These are phyloP conservation scores for Podospora pseudoanserina DNA, from an alignment of 495 filamentous ascomycete species.

Conservation along the genomic window DNA sequence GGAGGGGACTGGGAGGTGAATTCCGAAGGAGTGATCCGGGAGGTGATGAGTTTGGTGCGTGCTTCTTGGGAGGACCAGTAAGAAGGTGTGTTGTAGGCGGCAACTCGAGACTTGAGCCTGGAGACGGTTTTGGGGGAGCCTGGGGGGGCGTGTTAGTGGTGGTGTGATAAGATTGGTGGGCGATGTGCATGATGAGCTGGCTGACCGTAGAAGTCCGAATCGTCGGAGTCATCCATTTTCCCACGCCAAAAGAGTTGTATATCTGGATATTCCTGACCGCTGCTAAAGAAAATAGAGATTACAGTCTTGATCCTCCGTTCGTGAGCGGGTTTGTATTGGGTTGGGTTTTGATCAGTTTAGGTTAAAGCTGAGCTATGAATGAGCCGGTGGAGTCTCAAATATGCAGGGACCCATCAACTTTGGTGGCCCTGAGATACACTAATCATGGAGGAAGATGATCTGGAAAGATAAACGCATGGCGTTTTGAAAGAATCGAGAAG, in stretches of 20 bases:
- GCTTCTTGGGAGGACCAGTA: constrained; percentile 29
- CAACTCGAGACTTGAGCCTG: constrained; percentile 32
- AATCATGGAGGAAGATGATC: not conserved
- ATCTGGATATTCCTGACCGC: not conserved
- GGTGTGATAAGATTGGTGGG: constrained; percentile 18
- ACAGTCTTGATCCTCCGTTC: not conserved
- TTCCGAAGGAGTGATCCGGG: not conserved
- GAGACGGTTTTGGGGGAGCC: constrained; percentile 51
- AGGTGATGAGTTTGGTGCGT: constrained; percentile 12
- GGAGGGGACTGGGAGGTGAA: not conserved
- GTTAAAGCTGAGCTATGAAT: not conserved
- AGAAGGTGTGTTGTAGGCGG: constrained; percentile 39
- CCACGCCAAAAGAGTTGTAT: not conserved
- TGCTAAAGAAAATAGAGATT: not conserved
- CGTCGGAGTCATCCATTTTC: constrained; percentile 60
- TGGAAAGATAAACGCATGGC: not conserved
- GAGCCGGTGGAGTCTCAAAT: not conserved
- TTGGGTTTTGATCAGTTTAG: not conserved
- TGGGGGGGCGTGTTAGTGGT: constrained; percentile 26
- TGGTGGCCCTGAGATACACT: not conserved
- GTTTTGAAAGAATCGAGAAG: not conserved
- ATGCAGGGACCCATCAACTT: not conserved
- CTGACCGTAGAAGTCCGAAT: constrained; percentile 70
- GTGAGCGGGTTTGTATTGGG: too few species aligned
- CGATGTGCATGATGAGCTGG: not conserved